These are phyloP conservation scores for Escallonia rubra DNA, from an alignment of 129 eudicot genomes.

Conservation along the genomic window DNA sequence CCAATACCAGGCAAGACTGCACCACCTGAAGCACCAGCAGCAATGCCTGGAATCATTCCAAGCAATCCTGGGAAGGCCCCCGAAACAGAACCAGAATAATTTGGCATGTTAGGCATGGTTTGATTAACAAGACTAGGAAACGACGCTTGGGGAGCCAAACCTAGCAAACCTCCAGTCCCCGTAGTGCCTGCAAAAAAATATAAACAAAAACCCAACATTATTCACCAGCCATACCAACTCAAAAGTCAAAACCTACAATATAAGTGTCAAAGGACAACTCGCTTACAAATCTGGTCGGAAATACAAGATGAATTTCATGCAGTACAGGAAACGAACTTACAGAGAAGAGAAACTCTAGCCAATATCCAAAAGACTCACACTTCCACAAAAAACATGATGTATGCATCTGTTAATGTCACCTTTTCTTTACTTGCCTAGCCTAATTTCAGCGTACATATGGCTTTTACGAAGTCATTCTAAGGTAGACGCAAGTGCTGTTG, in stretches of 20 bases:
- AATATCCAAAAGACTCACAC: too few relatives aligned
- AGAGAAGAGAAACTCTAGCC: too few relatives aligned
- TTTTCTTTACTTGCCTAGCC: too few relatives aligned
- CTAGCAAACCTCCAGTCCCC: slow-evolving; percentile 62
- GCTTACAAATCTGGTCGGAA: too few relatives aligned
- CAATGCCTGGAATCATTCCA: slow-evolving; percentile 92
- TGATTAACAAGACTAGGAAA: slow-evolving; percentile 75
- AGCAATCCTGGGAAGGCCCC: slow-evolving; percentile 95
- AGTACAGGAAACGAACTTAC: too few relatives aligned
- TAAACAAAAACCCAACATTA: neutral
- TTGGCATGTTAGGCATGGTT: slow-evolving; percentile 99
- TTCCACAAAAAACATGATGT: too few relatives aligned
- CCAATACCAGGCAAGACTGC: slow-evolving; percentile 94
- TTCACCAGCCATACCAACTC: neutral
- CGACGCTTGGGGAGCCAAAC: slow-evolving; percentile 55
- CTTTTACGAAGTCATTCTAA: too few relatives aligned
- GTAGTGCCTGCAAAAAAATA: slow-evolving; percentile 44
- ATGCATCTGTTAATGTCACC: too few relatives aligned
- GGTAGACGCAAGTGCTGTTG: too few relatives aligned
- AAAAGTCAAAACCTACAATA: neutral
- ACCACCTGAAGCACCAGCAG: slow-evolving; percentile 88
- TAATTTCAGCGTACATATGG: too few relatives aligned
- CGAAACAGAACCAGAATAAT: slow-evolving; percentile 94
- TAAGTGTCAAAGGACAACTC: too few relatives aligned
- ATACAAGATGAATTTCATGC: too few relatives aligned